phyloP scores from a whole-genome alignment of 306 rosid species.

The Dryas octopetala region DNA sequence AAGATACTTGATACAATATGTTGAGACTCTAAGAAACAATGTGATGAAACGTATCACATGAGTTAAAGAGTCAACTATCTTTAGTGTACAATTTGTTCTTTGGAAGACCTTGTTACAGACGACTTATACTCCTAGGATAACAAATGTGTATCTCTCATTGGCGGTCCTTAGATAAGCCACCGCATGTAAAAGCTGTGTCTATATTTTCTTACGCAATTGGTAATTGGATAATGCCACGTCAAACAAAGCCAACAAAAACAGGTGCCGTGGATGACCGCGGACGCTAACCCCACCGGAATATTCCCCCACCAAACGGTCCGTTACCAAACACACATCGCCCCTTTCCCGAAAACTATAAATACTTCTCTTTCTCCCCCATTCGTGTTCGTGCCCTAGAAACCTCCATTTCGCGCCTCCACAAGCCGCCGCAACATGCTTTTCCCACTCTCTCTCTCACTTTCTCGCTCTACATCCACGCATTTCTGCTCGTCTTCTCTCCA shows the following conservation, averaged over 20 bases:
- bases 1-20: too few species aligned
- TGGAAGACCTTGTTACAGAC: too few species aligned
- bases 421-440: constrained; percentile 82
- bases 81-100: too few species aligned
- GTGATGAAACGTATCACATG: too few species aligned
- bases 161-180: neutral
- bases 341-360: constrained; percentile 99
- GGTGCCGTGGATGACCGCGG: constrained; percentile 20
- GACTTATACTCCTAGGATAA: neutral
- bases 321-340: constrained; percentile 35
- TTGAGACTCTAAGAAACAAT: too few species aligned
- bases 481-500: neutral
- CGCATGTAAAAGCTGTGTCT: neutral
- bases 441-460: constrained; percentile 19
- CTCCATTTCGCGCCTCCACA: constrained; percentile 36
- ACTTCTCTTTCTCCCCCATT: constrained; percentile 46
- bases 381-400: constrained; percentile 84
- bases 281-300: constrained; percentile 67
- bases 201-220: neutral
- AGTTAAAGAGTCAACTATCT: too few species aligned
- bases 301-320: constrained; percentile 46
- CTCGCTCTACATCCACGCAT: constrained; percentile 11
- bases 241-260: constrained; percentile 16
- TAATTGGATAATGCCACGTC: constrained; percentile 70
- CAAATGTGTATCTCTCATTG: neutral